Base-by-base conservation (phyloP, 805 yeast genomes). In the Barnettozyma sp. region DNA sequence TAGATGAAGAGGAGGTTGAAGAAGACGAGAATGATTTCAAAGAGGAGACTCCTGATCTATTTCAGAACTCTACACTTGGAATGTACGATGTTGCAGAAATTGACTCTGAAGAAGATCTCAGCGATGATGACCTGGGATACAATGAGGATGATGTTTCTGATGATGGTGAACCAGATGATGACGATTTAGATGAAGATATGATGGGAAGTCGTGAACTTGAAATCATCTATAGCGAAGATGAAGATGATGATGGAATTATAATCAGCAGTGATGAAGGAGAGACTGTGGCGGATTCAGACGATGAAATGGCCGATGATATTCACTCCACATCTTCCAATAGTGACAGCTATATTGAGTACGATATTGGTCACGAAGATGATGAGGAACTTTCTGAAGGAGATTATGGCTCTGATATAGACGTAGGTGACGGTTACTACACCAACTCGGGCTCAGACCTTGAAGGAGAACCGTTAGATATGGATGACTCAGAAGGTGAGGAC, bases 21-120 rank as follows among this genome's bases (percentile, higher is more conserved):
- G 72, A 60, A 15, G 69, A 60, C 15, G 83, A 76, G n/a, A 76
- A 71, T 19, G 85, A 79, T 24, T 65, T 63, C 27, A 62, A 63
- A 15, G 76, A 72, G 24, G 94, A 85, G 35, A 74, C 87, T 0
- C 87, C 94, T 0, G 88, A 88, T 54, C 64, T 88, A 50, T 77
- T 90, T 58, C 66, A 81, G 26, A 88, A 92, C 54, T 88, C 97
- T 0, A 84, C 97, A 0, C 65, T 90, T 26, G 97, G 96, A 2
- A 88, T 90, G 94, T 90, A 82, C 54, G 97, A 90, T 48, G 78
- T 83, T 26, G 83, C 71, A 22, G 92, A 80, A 34, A 70, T 73
- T 23, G 81, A 76, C 43, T 73, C 73, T 29, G 82, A 77, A 22
- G 81, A 73, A 10, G 78, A 71, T 7, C 74, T 65, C n/a, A 73